A percentile compares a stretch with the other conserved stretches of the same genome.
phyloP scores from a whole-genome alignment of 75 land plant genomes.

The Isoetes taiwanensis region DNA sequence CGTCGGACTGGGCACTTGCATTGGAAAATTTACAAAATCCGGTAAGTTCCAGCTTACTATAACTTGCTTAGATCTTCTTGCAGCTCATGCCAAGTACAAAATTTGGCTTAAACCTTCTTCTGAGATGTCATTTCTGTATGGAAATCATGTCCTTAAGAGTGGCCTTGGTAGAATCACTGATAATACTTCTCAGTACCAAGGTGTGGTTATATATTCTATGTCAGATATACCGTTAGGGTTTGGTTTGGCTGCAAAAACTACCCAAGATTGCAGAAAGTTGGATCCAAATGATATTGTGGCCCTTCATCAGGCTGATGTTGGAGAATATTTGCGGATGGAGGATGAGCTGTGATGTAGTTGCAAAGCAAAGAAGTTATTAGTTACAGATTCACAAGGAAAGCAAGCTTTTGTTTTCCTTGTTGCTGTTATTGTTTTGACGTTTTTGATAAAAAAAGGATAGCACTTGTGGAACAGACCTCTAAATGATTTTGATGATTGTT shows the following conservation, averaged over 20 bases:
- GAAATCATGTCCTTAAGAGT: constrained; percentile 66
- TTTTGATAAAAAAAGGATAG: too few species aligned
- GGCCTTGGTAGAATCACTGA: constrained; percentile 77
- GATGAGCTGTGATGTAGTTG: too few species aligned
- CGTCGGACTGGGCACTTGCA: constrained; percentile 45
- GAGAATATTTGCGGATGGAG: constrained; percentile 81
- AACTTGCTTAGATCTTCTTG: constrained; percentile 48
- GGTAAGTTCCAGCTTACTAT: constrained; percentile 61
- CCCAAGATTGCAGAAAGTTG: constrained; percentile 70
- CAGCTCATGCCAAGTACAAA: constrained; percentile 67
- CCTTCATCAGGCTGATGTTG: constrained; percentile 65
- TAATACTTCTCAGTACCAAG: constrained; percentile 44
- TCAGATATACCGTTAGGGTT: constrained; percentile 74
- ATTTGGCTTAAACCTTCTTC: constrained; percentile 78
- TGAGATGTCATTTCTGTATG: constrained; percentile 82
- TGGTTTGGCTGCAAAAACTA: constrained; percentile 68
- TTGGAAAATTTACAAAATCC: constrained; percentile 68
- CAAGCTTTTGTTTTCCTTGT: too few species aligned
- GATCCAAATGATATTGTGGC: constrained; percentile 84
- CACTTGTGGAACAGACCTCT: too few species aligned
- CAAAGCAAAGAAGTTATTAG: too few species aligned
- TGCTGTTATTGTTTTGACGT: too few species aligned
- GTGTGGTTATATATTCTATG: constrained; percentile 70
- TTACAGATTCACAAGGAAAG: too few species aligned
- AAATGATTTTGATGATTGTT: too few species aligned